Base-by-base conservation (phyloP, 2,329 filamentous ascomycete genomes). In the Cladosporium cucumerinum region DNA sequence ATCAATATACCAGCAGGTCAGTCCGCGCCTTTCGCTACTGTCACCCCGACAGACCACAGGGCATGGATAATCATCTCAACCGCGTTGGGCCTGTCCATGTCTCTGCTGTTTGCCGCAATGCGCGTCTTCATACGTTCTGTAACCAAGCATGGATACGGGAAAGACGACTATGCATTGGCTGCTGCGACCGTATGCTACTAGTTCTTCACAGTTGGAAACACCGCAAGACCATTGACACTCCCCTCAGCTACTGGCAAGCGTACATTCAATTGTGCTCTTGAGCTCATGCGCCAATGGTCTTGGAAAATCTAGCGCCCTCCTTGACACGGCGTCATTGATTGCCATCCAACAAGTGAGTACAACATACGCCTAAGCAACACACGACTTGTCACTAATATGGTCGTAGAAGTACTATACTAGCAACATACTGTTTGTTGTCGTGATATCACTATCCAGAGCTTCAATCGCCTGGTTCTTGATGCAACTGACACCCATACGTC, bases 41-140 rank as follows among this genome's bases (percentile, higher is more conserved):
- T 69, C 23, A 68, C 64, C 14, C 30, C 66, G 26, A 55, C 58
- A 32, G 67, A 69, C 28, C 67, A 68, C 36, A 21, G 36, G 16
- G 67, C 66, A 43, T 66, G 67, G 62, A 68, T 69, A 25, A 57
- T 69, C n/a, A 64, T 69, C 14, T 57, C 62, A n/a, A 51, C 64
- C 14, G 65, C 67, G 10, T 21, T 68, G 23, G 66, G 66, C 4
- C 18, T 68, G 36, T 60, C 60, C 2, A 34, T 66, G 34, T 60
- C 63, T 14, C 32, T 65, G 21, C 23, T 66, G 21, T 63, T 64
- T 25, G 57, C 65, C 1, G 49, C 62, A 8, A 66, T 65, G 14
- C 61, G 67, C 21, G n/a, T 65, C 0, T 66, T 65, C 59, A 58
- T 69, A 26, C 63, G 55, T 16, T 34, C 34, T 5, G 51, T 57